Conservation (phyloP, 2,329 filamentous ascomycete genomes). For the Knoxdaviesia proteae region DNA sequence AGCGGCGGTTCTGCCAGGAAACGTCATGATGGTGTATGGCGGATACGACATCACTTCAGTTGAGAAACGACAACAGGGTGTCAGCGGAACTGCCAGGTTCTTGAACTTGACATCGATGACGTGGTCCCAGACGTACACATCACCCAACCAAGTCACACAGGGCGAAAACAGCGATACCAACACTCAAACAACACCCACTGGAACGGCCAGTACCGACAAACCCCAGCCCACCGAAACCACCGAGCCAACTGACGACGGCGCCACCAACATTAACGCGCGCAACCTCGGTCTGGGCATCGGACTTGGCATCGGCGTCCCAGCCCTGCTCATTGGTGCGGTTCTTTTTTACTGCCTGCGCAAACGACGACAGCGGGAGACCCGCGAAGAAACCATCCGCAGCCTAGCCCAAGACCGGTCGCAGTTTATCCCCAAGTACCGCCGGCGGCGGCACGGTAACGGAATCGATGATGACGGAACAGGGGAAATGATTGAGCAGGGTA, state of each 20-base stretch:
- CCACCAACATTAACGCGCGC: slow-evolving; percentile 1
- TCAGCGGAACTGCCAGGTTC: slow-evolving; percentile 17
- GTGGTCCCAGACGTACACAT: slow-evolving; percentile 28
- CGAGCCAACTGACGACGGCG: background rate
- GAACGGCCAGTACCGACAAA: slow-evolving; percentile 1
- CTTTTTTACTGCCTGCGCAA: slow-evolving; percentile 26
- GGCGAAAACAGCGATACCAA: slow-evolving; percentile 4
- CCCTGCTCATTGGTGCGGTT: slow-evolving; percentile 23
- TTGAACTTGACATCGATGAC: slow-evolving; percentile 35
- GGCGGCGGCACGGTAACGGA: slow-evolving; percentile 1
- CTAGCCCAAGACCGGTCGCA: slow-evolving; percentile 27
- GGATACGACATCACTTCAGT: slow-evolving; percentile 29
- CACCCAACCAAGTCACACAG: slow-evolving; percentile 15
- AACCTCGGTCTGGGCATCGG: slow-evolving; percentile 40
- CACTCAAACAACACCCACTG: slow-evolving; percentile 1
- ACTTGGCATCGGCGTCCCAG: slow-evolving; percentile 39
- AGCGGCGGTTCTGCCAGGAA: slow-evolving; percentile 40
- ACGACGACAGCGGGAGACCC: slow-evolving; percentile 14
- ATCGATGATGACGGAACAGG: slow-evolving; percentile 11
- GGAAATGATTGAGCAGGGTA: slow-evolving; percentile 23
- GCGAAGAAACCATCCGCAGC: slow-evolving; percentile 23
- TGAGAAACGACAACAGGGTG: slow-evolving; percentile 15
- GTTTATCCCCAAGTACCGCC: slow-evolving; percentile 15
- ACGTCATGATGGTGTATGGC: slow-evolving; percentile 47
- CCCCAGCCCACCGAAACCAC: background rate